Evolutionary conservation across 768 basidiomycete species (phyloP), one percentile per base, ranked within the genome.

Genomic region (Tulasnella sp.): DNA sequence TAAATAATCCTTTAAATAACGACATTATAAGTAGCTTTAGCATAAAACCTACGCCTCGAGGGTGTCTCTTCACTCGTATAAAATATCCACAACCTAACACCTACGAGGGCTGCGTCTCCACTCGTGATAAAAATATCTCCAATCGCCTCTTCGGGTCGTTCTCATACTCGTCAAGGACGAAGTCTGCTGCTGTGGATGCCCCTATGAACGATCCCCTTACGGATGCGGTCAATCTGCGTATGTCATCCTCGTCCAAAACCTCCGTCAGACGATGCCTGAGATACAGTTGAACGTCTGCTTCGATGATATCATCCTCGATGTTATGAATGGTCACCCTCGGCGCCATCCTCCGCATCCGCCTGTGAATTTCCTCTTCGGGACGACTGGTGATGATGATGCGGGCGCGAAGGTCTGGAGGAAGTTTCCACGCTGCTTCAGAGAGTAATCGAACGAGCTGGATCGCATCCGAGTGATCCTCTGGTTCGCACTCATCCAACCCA

Each of bases 401-500:
- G 51, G 72, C 58, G 32, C 66, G 66, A n/a, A n/a, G n/a, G n/a
- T n/a, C n/a, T n/a, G n/a, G n/a, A n/a, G n/a, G n/a, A n/a, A n/a
- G n/a, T 63, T 51, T 9, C n/a, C 15, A 1, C 64, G 24, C n/a
- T 54, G 53, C 4, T 47, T 27, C n/a, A 4, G 62, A 56, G 17
- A 73, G 63, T 9, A 72, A 44, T 11, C n/a, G 17, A 26, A 73
- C 62, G 2, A 72, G 51, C 3, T 49, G 23, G n/a, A 58, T 51
- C 5, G 50, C 34, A 11, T 21, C 55, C 21, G 41, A 51, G 19
- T 38, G 32, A 26, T 27, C 44, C n/a, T n/a, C n/a, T n/a, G n/a
- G n/a, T 5, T 56, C 64, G 15, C 73, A 69, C 65, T 75, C 73
- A 62, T 75, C 73, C 30, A 75, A 62, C 1, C 68, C 73, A 61